Base-by-base conservation (phyloP, 2,329 filamentous ascomycete species). In the Drechslera avenae region DNA sequence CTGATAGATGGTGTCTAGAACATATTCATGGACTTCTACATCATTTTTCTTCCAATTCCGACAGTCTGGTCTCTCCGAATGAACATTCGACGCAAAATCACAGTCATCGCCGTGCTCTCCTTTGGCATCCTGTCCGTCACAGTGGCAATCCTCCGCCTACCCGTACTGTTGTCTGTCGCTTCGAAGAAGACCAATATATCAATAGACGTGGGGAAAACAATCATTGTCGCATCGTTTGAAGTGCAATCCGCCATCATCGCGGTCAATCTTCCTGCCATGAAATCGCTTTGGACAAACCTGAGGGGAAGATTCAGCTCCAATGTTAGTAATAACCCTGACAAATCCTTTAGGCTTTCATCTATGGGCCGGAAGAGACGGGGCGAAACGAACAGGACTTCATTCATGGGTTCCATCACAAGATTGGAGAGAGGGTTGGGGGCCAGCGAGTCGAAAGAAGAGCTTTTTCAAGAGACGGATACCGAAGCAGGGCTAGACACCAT, bases 231-330 rank as follows among this genome's bases (percentile, higher is more conserved):
- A 14, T 33, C 35, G 2, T 44, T 50, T n/a, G 35, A 50, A 28
- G 44, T 50, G 1, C 48, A 50, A 41, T 50, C 13, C 10, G 42
- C 41, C 7, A 50, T 50, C 14, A 34, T 51, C 12, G 42, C 48
- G 30, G 31, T 31, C 18, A 51, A 51, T 13, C 14, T 46, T 3
- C 42, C 42, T 4, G 44, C 42, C 5, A 45, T 41, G n/a, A 46
- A 46, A 17, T 30, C 42, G 18, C 48, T 51, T 1, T 51, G 36
- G 36, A 36, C 17, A 10, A 40, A 40, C 5, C n/a, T 31, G 13
- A 40, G 30, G 16, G 42, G 42, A 10, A 30, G 26, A 26, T 23
- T 28, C 36, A 26, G 36, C 28, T 14, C 28, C 16, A n/a, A n/a
- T 4, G 36, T 17, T 8, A 47, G 44, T 26, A 5, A 35, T 3